Evolutionary conservation across 164 flowering plant genomes (phyloP), one percentile per base, ranked within the genome.

Genomic region (Cinnamomum micranthum): DNA sequence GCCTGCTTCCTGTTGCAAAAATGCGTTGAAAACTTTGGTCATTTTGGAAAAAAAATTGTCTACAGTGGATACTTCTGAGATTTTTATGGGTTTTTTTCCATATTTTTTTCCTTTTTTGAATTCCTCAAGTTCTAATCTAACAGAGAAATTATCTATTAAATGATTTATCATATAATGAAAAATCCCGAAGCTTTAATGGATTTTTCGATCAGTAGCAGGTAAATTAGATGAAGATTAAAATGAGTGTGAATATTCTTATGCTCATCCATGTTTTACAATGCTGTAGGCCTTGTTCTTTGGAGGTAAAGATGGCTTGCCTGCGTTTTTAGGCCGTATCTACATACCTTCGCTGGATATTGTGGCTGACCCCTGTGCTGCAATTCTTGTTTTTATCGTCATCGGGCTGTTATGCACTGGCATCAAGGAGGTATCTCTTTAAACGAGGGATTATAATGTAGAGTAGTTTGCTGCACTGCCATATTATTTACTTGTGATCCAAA

Each of bases 341-440:
- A 80, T 95, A 71, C 95, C 92, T 71, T 86, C 86, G 73, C 86
- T 93, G 82, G 91, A 83, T 80, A 72, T 93, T 69, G 86, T 87
- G 67, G 94, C 91, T 31, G 99, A 95, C 62, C 99, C 99, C 66
- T 92, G 94, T 86, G 99, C 98, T 22, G 94, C 97, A 69, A 72
- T 91, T 80, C 84, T 95, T 72, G 94, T 95, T 51, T 73, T 89
- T 59, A 52, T 91, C 59, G 97, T 92, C 64, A 92, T 93, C 28
- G 91, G 87, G 50, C 90, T 93, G 60, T 75, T 95, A 64, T 93
- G 97, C 75, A 75, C 87, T 19, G 99, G 99, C 79, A 92, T 95
- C 83, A 93, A 93, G 82, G 98, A 93, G 97, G 99, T 92, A 83
- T 67, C 15, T 23, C 47, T 67, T 25, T 67, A 7, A 15, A 55